Evolutionary conservation across 441 rosid genomes (phyloP), one percentile per base, ranked within the genome.

Genomic region (Sinapis alba): DNA sequence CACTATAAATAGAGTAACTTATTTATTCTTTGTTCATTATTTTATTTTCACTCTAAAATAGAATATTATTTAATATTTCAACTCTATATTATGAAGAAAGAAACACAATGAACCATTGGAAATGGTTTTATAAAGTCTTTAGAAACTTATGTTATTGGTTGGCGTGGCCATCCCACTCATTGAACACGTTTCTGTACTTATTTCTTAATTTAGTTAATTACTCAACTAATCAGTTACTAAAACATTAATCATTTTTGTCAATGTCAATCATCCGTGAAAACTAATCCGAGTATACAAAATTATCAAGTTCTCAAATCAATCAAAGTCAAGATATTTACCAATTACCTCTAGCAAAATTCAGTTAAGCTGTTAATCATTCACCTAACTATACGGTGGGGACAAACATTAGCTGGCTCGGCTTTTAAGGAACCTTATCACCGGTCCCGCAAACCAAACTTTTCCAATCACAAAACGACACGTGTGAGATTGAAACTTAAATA

Each of bases 331-430:
- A 18, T 53, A 63, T 28, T 38, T 38, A 36, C 11, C 34, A 6
- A 28, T 62, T 12, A 65, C 57, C 62, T 47, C n/a, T 5, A 62
- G 4, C 53, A 10, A 63, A 71, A 70, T 24, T 47, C 68, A 47
- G 3, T 65, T 59, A 77, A 34, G 50, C 50, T 7, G 45, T 47
- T 36, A 50, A 59, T 15, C 65, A 27, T 59, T 66, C 15, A 65
- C 72, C 67, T 77, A 64, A 77, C 24, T 30, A 3, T 10, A 1
- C 41, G 41, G 72, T 77, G 36, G 61, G 75, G 34, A 11, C 77
- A 27, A 15, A 2, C 13, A 32, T 38, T 77, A 67, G 69, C 73
- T 67, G 81, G 60, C 74, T 72, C 77, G 19, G 53, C 2, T 21
- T 32, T 27, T 45, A 60, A 78, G 38, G n/a, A 27, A 13, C 73